phyloP scores from a whole-genome alignment of 163 green algal species.

The Coccomyxa subellipsoidea region DNA sequence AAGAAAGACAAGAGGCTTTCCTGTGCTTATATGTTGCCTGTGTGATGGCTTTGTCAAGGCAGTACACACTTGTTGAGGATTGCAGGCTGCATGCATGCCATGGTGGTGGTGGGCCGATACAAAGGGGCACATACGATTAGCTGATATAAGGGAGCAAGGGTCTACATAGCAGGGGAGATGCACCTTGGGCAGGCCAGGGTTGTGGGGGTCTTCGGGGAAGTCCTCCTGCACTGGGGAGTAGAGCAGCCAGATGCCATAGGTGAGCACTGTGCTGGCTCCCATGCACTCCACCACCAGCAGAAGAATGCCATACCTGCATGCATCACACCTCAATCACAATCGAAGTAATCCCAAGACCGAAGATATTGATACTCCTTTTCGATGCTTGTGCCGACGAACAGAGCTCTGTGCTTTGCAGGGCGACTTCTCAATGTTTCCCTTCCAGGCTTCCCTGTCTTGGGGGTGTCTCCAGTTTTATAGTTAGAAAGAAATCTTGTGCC shows the following conservation, averaged over 20 bases:
- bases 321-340: not conserved
- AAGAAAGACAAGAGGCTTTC: too few species aligned
- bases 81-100: too few species aligned
- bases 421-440: too few species aligned
- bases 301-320: constrained; percentile 37
- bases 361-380: not conserved
- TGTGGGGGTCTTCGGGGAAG: constrained; percentile 22
- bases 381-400: not conserved
- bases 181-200: constrained; percentile 21
- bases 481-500: not conserved
- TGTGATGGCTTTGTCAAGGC: too few species aligned
- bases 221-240: constrained; percentile 25
- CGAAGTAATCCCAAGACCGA: not conserved
- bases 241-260: constrained; percentile 41
- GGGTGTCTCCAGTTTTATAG: not conserved
- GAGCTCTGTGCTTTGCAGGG: too few species aligned
- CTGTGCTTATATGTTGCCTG: too few species aligned
- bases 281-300: constrained; percentile 48
- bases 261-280: constrained; percentile 37
- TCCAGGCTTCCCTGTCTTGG: not conserved
- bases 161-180: too few species aligned
- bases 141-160: too few species aligned
- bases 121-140: too few species aligned
- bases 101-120: too few species aligned
- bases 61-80: too few species aligned